A percentile compares a stretch with the other conserved stretches of the same genome.
Conservation (phyloP, 805 yeast genomes). For the Starmerella roubikii region DNA sequence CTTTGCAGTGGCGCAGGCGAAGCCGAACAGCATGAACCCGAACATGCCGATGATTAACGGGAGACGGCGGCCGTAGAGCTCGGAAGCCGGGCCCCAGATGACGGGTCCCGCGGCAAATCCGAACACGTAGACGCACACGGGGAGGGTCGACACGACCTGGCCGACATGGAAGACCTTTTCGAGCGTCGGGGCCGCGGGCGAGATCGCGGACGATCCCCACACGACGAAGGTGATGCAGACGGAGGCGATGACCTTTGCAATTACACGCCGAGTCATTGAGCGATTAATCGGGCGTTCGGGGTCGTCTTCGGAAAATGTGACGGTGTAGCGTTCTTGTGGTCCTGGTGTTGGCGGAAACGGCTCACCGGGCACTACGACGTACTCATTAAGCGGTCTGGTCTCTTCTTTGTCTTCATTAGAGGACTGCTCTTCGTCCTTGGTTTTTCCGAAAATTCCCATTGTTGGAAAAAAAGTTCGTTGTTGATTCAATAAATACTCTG, state of each 20-base stretch:
- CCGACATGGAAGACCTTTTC: constrained; percentile 33
- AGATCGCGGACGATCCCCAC: constrained; percentile 35
- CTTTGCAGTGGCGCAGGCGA: constrained; percentile 39
- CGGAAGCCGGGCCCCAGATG: constrained; percentile 49
- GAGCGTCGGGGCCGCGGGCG: constrained; percentile 28
- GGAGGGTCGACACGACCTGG: constrained; percentile 37
- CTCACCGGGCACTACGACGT: constrained; percentile 16
- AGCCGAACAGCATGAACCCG: constrained; percentile 29
- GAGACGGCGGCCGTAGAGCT: constrained; percentile 37
- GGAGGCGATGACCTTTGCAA: constrained; percentile 29
- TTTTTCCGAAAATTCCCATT: too few relatives aligned
- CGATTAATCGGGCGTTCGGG: constrained; percentile 45
- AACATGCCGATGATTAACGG: constrained; percentile 30
- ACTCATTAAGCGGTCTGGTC: constrained; percentile 11
- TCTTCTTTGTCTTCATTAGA: constrained; percentile 5
- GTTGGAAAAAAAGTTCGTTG: too few relatives aligned
- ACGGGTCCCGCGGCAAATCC: constrained; percentile 61
- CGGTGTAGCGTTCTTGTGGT: constrained; percentile 14
- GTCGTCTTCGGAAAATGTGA: constrained; percentile 32
- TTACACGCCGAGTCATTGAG: constrained; percentile 27
- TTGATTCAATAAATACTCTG: too few relatives aligned
- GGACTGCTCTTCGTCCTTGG: background rate
- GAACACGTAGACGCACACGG: constrained; percentile 45
- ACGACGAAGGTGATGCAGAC: constrained; percentile 26
- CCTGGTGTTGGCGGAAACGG: constrained; percentile 17